Conservation (phyloP, 2,329 filamentous ascomycete genomes). For the Paraphoma sp. region DNA sequence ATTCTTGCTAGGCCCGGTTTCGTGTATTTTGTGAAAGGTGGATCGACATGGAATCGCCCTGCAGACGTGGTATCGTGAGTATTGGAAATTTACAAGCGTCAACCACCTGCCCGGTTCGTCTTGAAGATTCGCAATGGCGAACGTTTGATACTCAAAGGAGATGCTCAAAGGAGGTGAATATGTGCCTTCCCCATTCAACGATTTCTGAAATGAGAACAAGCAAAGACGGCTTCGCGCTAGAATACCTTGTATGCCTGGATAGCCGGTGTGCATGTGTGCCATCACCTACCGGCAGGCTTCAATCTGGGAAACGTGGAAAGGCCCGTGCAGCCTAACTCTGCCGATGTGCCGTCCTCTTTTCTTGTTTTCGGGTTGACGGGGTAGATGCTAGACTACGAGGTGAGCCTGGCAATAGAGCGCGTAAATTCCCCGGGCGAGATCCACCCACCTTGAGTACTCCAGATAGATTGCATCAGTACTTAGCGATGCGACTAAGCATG, state of each 20-base stretch:
- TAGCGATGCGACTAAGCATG: constrained; percentile 10
- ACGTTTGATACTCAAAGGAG: background rate
- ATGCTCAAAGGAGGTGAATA: background rate
- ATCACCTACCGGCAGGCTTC: background rate
- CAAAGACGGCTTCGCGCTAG: no score
- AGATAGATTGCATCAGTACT: constrained; percentile 13
- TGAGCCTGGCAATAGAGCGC: background rate
- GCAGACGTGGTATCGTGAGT: background rate
- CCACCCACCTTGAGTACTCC: constrained; percentile 6
- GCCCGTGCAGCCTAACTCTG: background rate
- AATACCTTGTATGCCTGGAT: no score
- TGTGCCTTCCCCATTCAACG: no score
- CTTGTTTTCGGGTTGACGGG: background rate
- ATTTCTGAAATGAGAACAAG: no score
- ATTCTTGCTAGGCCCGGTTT: background rate
- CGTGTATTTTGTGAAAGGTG: background rate
- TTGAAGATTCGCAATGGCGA: background rate
- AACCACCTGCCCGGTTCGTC: background rate
- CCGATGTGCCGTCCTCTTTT: background rate
- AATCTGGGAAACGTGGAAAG: background rate
- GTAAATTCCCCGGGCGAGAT: constrained; percentile 11
- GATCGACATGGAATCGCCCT: constrained; percentile 1
- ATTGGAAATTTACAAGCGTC: background rate
- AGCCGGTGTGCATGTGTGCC: background rate
- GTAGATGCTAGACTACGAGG: constrained; percentile 5